Percentiles rank a stretch among this genome's conserved stretches.
Evolutionary conservation across 768 basidiomycete species (phyloP).

Genomic region (Agrocybe praecox): DNA sequence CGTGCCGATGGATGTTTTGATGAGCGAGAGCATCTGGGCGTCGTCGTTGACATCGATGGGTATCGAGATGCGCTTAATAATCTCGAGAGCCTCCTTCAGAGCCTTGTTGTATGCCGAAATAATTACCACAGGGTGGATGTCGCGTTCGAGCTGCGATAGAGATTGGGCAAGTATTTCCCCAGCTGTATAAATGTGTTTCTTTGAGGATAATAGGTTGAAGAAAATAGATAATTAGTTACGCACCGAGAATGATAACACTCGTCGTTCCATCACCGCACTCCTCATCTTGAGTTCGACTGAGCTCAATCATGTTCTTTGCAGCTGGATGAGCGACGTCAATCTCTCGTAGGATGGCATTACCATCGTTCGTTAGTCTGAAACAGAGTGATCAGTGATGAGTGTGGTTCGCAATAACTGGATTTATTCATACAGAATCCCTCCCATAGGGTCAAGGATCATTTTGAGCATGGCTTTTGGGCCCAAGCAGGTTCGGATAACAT

Average conservation of each 20-base stretch:
- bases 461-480: constrained; percentile 99
- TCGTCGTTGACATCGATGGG: constrained; percentile 89
- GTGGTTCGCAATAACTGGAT: background rate
- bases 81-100: constrained; percentile 87
- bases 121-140: constrained; percentile 98
- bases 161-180: constrained; percentile 98
- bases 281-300: constrained; percentile 96
- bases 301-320: constrained; percentile 99
- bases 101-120: constrained; percentile 98
- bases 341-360: constrained; percentile 97
- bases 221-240: constrained; percentile 16
- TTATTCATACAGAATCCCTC: constrained; percentile 84
- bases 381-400: background rate
- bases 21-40: constrained; percentile 90
- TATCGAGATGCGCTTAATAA: constrained; percentile 84
- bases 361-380: constrained; percentile 90
- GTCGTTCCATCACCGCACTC: constrained; percentile 99
- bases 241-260: constrained; percentile 96
- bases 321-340: constrained; percentile 99
- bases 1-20: constrained; percentile 98
- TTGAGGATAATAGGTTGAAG: background rate
- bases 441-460: constrained; percentile 99
- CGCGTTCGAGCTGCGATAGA: constrained; percentile 88
- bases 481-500: constrained; percentile 96
- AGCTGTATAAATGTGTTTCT: constrained; percentile 39